A percentile compares a stretch with the other conserved stretches of the same genome.
These are phyloP conservation scores for Pyronema omphalodes DNA, from an alignment of 495 filamentous ascomycete genomes.

Conservation along the genomic window DNA sequence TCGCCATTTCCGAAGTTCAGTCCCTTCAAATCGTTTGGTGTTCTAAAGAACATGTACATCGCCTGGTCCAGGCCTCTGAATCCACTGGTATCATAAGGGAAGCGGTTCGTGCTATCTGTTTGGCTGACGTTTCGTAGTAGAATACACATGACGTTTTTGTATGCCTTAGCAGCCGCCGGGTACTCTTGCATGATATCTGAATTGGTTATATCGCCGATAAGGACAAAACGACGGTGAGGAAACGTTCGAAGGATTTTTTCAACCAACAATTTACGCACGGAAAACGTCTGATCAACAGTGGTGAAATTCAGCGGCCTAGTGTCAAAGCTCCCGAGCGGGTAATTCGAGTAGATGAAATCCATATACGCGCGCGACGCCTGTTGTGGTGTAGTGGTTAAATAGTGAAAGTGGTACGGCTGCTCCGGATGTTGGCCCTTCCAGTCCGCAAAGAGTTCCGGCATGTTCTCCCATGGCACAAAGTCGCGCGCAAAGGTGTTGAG, in stretches of 20 bases:
- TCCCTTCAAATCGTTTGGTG: slow-evolving; percentile 46
- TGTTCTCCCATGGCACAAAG: slow-evolving; percentile 56
- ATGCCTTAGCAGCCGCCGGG: slow-evolving; percentile 42
- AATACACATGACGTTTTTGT: slow-evolving; percentile 58
- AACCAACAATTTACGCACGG: slow-evolving; percentile 48
- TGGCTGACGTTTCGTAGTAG: slow-evolving; percentile 53
- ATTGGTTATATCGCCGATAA: slow-evolving; percentile 62
- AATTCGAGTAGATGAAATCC: slow-evolving; percentile 55
- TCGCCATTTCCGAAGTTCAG: slow-evolving; percentile 53
- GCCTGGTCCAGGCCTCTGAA: slow-evolving; percentile 44
- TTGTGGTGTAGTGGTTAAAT: slow-evolving; percentile 68
- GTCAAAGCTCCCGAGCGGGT: slow-evolving; percentile 51
- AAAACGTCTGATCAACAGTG: slow-evolving; percentile 49
- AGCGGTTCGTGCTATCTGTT: slow-evolving; percentile 42
- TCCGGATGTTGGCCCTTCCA: slow-evolving; percentile 11
- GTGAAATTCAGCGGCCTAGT: slow-evolving; percentile 64
- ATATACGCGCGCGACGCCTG: slow-evolving; percentile 61
- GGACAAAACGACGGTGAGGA: slow-evolving; percentile 53
- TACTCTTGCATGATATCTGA: slow-evolving; percentile 60
- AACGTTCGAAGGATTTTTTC: slow-evolving; percentile 56
- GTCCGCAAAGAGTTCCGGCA: slow-evolving; percentile 34
- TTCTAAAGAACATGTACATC: slow-evolving; percentile 61
- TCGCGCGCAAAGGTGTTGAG: slow-evolving; percentile 58
- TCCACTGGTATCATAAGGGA: slow-evolving; percentile 57
- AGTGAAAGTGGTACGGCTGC: slow-evolving; percentile 53